These are phyloP conservation scores for Papiliotrema terrestris DNA, from an alignment of 1,284 basidiomycete genomes.

Conservation along the genomic window DNA sequence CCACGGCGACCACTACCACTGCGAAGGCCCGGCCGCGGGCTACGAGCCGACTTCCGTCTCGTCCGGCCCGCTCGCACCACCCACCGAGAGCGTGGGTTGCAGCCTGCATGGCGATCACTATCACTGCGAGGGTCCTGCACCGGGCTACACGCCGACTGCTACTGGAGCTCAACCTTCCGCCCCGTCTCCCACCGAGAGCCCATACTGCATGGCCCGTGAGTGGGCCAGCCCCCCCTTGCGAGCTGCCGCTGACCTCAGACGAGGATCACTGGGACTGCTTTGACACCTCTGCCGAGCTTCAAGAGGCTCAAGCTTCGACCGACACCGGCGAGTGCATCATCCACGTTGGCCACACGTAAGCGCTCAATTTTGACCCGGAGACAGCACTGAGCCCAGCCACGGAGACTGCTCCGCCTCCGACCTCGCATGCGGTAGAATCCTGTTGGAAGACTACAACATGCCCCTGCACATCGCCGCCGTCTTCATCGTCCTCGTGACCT, in stretches of 20 bases:
- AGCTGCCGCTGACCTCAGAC: slow-evolving; percentile 8
- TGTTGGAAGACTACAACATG: slow-evolving; percentile 43
- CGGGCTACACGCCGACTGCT: slow-evolving; percentile 13
- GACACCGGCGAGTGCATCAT: slow-evolving; percentile 32
- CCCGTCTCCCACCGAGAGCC: slow-evolving; percentile 26
- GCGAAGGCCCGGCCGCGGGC: slow-evolving; percentile 17
- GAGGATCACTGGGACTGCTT: slow-evolving; percentile 37
- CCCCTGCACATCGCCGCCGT: slow-evolving; percentile 50
- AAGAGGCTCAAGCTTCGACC: slow-evolving; percentile 11
- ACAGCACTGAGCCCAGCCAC: slow-evolving; percentile 23
- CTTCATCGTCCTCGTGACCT: slow-evolving; percentile 48
- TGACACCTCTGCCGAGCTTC: slow-evolving; percentile 14
- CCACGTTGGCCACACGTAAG: slow-evolving; percentile 29
- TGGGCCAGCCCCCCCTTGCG: neutral
- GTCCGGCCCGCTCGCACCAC: neutral
- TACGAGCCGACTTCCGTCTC: neutral
- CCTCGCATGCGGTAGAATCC: slow-evolving; percentile 39
- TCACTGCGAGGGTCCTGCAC: slow-evolving; percentile 24
- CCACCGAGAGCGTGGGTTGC: slow-evolving; percentile 16
- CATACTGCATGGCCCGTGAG: slow-evolving; percentile 27
- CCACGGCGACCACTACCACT: slow-evolving; percentile 28
- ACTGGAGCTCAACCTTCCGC: slow-evolving; percentile 5
- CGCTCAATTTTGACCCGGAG: neutral
- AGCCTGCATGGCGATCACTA: slow-evolving; percentile 23
- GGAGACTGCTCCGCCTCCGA: slow-evolving; percentile 48